Evolutionary conservation across 108 stramenopile species (phyloP), one percentile per base, ranked within the genome.

Genomic region (Schizochytrium sp.): DNA sequence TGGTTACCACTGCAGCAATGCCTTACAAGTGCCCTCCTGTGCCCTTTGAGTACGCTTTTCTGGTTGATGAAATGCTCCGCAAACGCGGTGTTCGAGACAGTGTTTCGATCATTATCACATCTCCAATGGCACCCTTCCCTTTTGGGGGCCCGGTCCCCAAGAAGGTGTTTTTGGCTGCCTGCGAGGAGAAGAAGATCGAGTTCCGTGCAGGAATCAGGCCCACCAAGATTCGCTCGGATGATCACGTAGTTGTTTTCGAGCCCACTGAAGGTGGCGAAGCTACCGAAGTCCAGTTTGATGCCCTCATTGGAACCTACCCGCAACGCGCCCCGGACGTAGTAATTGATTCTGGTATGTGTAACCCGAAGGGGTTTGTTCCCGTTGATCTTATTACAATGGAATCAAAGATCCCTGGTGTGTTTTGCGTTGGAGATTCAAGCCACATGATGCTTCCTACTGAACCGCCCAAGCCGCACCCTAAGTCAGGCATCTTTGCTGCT

Each of bases 21-120:
- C 76, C 76, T 38, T 83, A 83, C 76, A 83, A 83, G 76, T 83
- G 76, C 76, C 76, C 76, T 13, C 76, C 76, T 8, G 47, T 83
- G 7, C 76, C 76, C 76, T 83, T 83, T 50, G 76, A 83, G 76
- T 47, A 50, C 50, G 76, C 76, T 13, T 83, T 53, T 50, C 76
- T 83, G 55, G 53, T 41, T n/a, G 76, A 83, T 56, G 53, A 4
- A 50, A 7, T 56, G 12, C 47, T 50, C 38, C 4, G 4, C 8
- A 47, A 50, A 17, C 76, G 76, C 17, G 72, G 72, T 50, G 41
- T 83, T 40, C 76, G 76, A 28, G 76, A 83, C 76, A 19, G 50
- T 56, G 76, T 83, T 56, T 38, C 3, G 3, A 4, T 83, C 46
- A 46, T 15, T 10, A 10, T 83, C 8, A 83, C 76, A 5, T 83